A percentile compares a stretch with the other conserved stretches of the same genome.
Evolutionary conservation across 1,139 yeast species (phyloP).

Genomic region (Geotrichum aggregatum): DNA sequence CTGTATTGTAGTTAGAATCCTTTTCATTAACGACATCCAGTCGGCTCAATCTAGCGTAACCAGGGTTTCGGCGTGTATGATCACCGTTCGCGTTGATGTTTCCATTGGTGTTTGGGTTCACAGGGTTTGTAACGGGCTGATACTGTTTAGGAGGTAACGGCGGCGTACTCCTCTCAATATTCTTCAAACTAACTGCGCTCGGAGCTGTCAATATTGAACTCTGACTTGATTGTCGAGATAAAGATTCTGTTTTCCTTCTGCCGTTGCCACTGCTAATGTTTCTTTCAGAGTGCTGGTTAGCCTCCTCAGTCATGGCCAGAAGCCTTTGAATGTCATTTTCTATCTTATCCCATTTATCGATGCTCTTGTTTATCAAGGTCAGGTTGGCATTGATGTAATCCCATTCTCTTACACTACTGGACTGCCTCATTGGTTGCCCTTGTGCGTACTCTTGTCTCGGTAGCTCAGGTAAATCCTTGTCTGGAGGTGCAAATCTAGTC

Average conservation of each 20-base stretch:
- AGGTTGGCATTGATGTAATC: slow-evolving; percentile 27
- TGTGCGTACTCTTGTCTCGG: neutral
- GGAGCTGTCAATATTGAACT: neutral
- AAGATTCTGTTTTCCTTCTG: neutral
- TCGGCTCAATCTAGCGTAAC: no score
- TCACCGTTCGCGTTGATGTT: no score
- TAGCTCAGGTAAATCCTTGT: slow-evolving; percentile 5
- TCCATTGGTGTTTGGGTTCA: neutral
- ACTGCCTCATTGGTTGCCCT: neutral
- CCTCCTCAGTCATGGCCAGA: slow-evolving; percentile 6
- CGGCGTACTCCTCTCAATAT: neutral
- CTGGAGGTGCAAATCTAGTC: neutral
- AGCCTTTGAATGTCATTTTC: slow-evolving; percentile 20
- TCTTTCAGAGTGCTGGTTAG: neutral
- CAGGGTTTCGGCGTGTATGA: no score
- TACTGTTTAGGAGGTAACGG: no score
- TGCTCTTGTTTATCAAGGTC: slow-evolving; percentile 23
- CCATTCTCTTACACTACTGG: slow-evolving; percentile 25
- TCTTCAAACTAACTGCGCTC: neutral
- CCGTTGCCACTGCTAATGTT: neutral
- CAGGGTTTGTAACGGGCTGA: no score
- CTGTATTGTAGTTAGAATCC: no score
- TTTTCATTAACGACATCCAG: no score
- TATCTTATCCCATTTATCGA: slow-evolving; percentile 21
- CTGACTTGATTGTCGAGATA: no score